These are phyloP conservation scores for Saccharum spontaneum DNA, from an alignment of 176 grass and related monocot genomes.

Conservation along the genomic window DNA sequence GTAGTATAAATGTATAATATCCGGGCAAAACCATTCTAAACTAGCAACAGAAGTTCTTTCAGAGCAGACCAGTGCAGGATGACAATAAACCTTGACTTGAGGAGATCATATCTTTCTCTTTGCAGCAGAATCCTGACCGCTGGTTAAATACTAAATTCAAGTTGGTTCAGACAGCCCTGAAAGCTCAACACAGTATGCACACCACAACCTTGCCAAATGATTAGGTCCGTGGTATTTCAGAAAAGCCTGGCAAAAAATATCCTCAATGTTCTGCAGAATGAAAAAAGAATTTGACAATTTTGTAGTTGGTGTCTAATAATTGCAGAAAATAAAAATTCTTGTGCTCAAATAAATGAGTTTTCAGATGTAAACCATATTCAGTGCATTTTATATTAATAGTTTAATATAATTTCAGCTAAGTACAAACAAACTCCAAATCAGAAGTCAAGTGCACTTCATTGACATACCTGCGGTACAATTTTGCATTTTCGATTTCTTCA, in stretches of 20 bases:
- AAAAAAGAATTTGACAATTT: neutral
- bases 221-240: neutral
- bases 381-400: neutral
- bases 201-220: neutral
- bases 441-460: constrained; percentile 1
- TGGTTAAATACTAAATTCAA: neutral
- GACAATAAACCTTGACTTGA: neutral
- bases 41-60: neutral
- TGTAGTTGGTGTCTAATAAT: neutral
- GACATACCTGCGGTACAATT: constrained; percentile 7
- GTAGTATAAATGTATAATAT: neutral
- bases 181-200: neutral
- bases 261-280: neutral
- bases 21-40: neutral
- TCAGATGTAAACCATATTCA: neutral
- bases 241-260: neutral
- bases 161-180: neutral
- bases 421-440: neutral
- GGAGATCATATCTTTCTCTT: neutral
- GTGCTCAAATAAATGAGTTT: neutral
- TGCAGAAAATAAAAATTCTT: neutral
- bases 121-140: neutral
- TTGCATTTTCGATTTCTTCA: neutral
- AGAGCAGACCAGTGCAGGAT: neutral
- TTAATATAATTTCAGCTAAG: neutral